phyloP scores from a whole-genome alignment of 345 rosid species.

The Brassica cretica region DNA sequence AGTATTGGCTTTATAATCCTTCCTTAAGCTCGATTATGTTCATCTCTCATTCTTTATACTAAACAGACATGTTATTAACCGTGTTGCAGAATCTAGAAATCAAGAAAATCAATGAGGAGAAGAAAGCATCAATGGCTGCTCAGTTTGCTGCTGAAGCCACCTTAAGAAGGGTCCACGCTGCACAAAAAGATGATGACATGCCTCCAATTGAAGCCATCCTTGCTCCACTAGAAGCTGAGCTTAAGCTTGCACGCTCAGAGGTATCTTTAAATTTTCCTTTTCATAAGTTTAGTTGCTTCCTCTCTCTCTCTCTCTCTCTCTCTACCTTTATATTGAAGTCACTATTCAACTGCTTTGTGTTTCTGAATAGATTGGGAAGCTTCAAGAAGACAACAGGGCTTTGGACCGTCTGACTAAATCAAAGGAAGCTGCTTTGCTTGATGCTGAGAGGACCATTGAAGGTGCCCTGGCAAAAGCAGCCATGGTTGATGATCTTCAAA shows the following conservation, averaged over 20 bases:
- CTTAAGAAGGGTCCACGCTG: constrained; percentile 98
- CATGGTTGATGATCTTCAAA: constrained; percentile 99
- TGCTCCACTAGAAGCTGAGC: constrained; percentile 99
- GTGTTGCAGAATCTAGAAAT: constrained; percentile 87
- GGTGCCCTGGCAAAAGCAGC: constrained; percentile 93
- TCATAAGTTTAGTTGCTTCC: background rate
- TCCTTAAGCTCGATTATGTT: constrained; percentile 2
- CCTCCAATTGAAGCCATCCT: constrained; percentile 99
- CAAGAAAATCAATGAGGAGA: constrained; percentile 97
- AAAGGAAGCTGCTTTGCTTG: constrained; percentile 95
- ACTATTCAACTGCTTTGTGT: constrained; percentile 6
- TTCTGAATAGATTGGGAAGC: constrained; percentile 80
- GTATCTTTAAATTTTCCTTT: constrained; percentile 31
- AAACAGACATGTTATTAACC: background rate
- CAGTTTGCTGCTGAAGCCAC: constrained; percentile 99
- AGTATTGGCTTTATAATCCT: constrained; percentile 42
- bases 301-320: background rate
- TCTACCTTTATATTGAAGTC: background rate
- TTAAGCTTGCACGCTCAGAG: constrained; percentile 96
- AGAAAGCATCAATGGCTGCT: constrained; percentile 99
- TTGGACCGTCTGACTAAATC: constrained; percentile 96
- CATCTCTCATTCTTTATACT: background rate
- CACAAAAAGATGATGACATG: constrained; percentile 99
- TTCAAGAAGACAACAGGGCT: constrained; percentile 99
- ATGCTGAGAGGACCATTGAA: constrained; percentile 94